Base-by-base conservation (phyloP, 345 rosid genomes). In the Bruguiera gymnorhiza region DNA sequence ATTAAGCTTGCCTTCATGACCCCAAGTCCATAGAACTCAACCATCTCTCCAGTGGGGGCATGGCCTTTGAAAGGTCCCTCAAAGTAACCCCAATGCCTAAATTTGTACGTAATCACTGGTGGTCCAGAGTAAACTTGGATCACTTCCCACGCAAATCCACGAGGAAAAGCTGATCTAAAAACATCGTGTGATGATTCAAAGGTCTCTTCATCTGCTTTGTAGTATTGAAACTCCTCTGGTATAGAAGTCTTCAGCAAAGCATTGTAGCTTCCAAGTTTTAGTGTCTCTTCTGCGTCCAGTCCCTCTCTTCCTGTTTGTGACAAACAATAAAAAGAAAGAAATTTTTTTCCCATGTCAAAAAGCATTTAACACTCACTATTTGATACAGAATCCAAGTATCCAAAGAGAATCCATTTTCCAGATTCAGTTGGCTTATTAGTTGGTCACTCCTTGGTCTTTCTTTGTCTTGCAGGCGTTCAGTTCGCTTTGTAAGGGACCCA, bases 91-190 rank as follows among this genome's bases (percentile, higher is more conserved):
- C 97, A 91, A 30, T 88, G 97, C 85, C 96, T 83, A 72, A 87
- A 93, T 83, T 91, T 91, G 82, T 75, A 90, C 62, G 92, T 69
- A 62, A 91, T 88, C 21, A 76, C 65, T 1, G 97, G 98, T 2
- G 94, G 98, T 9, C 96, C 92, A 0, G 93, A 86, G 65, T 87
- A 87, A 15, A 90, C 97, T 7, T 31, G 48, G 18, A 86, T 52
- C 66, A 89, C 80, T 79, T 89, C 98, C 89, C 88, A 89, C 0
- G 96, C 94, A 80, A 93, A 91, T n/a, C 98, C 97, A 0, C 92
- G 82, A 2, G 91, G 97, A 57, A 93, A 79, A 54, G 97, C 89
- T 0, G 86, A 76, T 43, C 75, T 69, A 53, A 90, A 93, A 11
- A 65, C 85, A 16, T 87, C 86, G 23, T 89, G 97, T 1, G 98